These are phyloP conservation scores for Glaciozyma antarctica DNA, from an alignment of 768 basidiomycete species.

Conservation along the genomic window DNA sequence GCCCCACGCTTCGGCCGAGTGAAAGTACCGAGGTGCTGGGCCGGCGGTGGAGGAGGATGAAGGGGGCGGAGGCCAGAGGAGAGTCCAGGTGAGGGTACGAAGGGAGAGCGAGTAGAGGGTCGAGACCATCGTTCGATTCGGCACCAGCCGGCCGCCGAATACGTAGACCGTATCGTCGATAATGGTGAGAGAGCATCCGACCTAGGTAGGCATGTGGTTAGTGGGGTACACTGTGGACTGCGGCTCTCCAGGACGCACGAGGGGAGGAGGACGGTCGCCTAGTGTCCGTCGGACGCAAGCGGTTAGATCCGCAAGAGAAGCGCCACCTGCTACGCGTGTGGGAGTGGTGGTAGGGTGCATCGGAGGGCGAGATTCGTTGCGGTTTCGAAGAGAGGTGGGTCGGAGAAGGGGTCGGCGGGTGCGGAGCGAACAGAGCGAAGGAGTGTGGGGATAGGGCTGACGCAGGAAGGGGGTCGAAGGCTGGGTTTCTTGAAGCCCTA, in stretches of 20 bases:
- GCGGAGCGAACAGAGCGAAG: no score
- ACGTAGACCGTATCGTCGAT: slow-evolving; percentile 18
- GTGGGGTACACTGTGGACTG: neutral
- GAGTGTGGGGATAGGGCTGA: no score
- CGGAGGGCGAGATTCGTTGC: no score
- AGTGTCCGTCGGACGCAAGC: slow-evolving; percentile 72
- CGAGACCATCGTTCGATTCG: slow-evolving; percentile 64
- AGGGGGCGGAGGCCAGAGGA: slow-evolving; percentile 44
- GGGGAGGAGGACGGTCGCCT: slow-evolving; percentile 80
- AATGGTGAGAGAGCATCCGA: slow-evolving; percentile 67
- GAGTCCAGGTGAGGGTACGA: slow-evolving; percentile 69
- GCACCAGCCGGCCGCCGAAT: slow-evolving; percentile 27
- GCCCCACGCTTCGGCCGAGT: slow-evolving; percentile 55
- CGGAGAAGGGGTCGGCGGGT: no score
- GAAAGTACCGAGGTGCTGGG: slow-evolving; percentile 85
- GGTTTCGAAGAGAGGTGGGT: no score
- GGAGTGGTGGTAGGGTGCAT: no score
- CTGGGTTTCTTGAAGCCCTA: no score
- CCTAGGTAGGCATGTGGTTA: slow-evolving; percentile 43
- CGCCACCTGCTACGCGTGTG: no score
- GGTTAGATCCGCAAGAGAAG: slow-evolving; percentile 55
- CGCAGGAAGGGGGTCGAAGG: no score
- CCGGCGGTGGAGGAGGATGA: neutral
- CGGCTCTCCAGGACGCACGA: slow-evolving; percentile 51
- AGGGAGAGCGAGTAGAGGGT: slow-evolving; percentile 88